A percentile compares a stretch with the other conserved stretches of the same genome.
These are phyloP conservation scores for Fragaria ananassa DNA, from an alignment of 306 rosid species.

Conservation along the genomic window DNA sequence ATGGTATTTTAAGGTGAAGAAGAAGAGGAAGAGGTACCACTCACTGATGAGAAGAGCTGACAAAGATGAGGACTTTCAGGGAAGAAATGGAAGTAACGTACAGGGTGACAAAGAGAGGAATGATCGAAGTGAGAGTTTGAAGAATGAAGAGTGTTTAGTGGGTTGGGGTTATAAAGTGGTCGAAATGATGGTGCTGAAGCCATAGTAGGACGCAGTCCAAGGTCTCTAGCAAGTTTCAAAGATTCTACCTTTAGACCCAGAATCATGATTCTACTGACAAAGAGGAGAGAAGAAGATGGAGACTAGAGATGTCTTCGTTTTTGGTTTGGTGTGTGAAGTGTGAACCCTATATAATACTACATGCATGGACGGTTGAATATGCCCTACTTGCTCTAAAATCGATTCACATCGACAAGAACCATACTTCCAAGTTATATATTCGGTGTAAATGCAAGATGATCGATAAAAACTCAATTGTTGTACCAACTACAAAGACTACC, in stretches of 20 bases:
- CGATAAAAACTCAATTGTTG: too few species aligned
- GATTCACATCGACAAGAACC: too few species aligned
- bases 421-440: too few species aligned
- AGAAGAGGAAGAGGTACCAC: slow-evolving; percentile 7
- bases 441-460: too few species aligned
- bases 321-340: background rate
- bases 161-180: background rate
- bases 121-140: background rate
- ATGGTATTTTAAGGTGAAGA: slow-evolving; percentile 7
- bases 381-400: too few species aligned
- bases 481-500: too few species aligned
- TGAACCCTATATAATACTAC: background rate
- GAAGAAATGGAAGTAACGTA: background rate
- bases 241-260: background rate
- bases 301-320: background rate
- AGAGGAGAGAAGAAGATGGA: background rate
- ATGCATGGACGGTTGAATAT: too few species aligned
- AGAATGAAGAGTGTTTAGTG: background rate
- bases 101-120: background rate
- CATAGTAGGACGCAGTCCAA: background rate
- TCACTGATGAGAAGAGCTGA: background rate
- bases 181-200: background rate
- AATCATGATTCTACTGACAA: background rate
- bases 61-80: background rate
- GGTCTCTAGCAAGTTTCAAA: background rate